These are phyloP conservation scores for Solanum chmielewskii DNA, from an alignment of 257 asterid species.

Conservation along the genomic window DNA sequence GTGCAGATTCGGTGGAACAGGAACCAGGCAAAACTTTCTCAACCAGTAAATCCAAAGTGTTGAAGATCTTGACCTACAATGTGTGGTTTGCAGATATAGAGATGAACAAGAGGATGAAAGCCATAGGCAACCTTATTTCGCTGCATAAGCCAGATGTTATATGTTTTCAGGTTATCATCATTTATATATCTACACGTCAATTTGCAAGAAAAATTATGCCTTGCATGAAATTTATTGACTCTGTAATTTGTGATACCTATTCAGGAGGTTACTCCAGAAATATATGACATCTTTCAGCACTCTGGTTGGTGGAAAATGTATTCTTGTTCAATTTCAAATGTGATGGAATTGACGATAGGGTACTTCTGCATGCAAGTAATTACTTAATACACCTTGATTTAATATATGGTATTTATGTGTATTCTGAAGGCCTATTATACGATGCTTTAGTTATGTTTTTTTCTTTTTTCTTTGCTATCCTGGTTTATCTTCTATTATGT, in stretches of 20 bases:
- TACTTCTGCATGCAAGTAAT: constrained; percentile 94
- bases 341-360: constrained; percentile 21
- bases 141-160: constrained; percentile 78
- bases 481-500: not conserved
- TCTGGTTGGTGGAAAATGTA: constrained; percentile 87
- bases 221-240: not conserved
- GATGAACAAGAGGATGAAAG: constrained; percentile 64
- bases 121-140: constrained; percentile 60
- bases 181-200: not conserved
- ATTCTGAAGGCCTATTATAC: not conserved
- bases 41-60: constrained; percentile 13
- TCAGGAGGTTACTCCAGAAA: constrained; percentile 81
- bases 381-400: not conserved
- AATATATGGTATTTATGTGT: not conserved
- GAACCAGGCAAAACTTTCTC: constrained; percentile 18
- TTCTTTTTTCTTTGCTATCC: not conserved
- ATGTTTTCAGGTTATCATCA: constrained; percentile 68
- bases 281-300: constrained; percentile 46
- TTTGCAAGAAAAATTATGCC: not conserved
- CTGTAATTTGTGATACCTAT: not conserved
- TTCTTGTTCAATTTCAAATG: constrained; percentile 55
- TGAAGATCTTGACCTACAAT: constrained; percentile 82
- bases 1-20: not conserved
- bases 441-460: not conserved
- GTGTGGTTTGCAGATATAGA: constrained; percentile 91